Percentiles rank a stretch among this genome's conserved stretches.
phyloP scores from a whole-genome alignment of 179 eudicot species.

The Beta macrorhiza region DNA sequence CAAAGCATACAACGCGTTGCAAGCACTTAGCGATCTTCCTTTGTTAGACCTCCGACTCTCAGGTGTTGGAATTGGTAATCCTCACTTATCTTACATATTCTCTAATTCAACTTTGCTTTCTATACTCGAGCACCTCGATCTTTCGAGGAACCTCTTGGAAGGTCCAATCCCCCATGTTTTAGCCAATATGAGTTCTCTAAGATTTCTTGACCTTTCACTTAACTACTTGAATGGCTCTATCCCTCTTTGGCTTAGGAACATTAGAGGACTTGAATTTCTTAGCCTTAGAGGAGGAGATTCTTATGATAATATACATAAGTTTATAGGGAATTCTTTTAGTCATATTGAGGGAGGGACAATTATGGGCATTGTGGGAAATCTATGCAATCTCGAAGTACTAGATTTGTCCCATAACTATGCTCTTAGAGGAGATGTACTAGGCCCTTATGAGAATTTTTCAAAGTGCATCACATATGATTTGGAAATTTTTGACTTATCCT shows the following conservation, averaged over 20 bases:
- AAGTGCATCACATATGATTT: constrained; percentile 5
- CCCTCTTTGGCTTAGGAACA: constrained; percentile 17
- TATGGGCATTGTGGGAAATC: constrained; percentile 11
- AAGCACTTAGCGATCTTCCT: constrained; percentile 24
- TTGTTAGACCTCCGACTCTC: constrained; percentile 18
- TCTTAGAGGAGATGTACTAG: constrained; percentile 3
- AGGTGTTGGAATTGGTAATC: constrained; percentile 1
- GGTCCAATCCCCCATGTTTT: constrained; percentile 17
- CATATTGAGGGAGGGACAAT: constrained; percentile 27
- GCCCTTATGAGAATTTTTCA: constrained; percentile 14
- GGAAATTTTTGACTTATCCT: background rate
- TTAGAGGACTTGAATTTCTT: constrained; percentile 6
- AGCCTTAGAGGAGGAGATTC: background rate
- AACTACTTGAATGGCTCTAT: constrained; percentile 13
- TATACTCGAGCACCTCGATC: constrained; percentile 5
- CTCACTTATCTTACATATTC: background rate
- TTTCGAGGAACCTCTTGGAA: background rate
- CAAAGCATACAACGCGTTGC: background rate
- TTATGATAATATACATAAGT: no score
- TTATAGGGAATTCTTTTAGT: constrained; percentile 4
- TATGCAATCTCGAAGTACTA: constrained; percentile 21
- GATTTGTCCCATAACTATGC: background rate
- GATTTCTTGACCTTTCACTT: constrained; percentile 2
- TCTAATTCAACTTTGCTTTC: constrained; percentile 19
- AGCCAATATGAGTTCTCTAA: constrained; percentile 22